Conservation (phyloP, 148 eudicot species). For the Rhododendron vialii region DNA sequence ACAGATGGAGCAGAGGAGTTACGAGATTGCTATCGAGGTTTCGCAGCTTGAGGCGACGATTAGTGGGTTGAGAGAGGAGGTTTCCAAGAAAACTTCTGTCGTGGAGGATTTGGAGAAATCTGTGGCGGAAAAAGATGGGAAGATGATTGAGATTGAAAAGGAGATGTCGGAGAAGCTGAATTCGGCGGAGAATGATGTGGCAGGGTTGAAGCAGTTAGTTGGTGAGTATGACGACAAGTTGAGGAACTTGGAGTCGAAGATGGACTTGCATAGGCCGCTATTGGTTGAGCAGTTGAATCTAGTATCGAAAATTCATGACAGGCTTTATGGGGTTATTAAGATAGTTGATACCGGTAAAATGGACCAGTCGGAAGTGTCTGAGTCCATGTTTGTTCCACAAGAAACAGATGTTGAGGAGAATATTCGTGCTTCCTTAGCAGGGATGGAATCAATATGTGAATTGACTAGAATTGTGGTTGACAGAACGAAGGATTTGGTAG, state of each 20-base stretch:
- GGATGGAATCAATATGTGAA: constrained; percentile 73
- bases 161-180: constrained; percentile 45
- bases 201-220: constrained; percentile 47
- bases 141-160: constrained; percentile 41
- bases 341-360: constrained; percentile 61
- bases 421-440: constrained; percentile 78
- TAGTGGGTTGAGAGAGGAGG: constrained; percentile 65
- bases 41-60: constrained; percentile 89
- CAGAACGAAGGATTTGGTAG: constrained; percentile 58
- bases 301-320: constrained; percentile 71
- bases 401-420: constrained; percentile 89
- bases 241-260: constrained; percentile 40
- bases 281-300: constrained; percentile 63
- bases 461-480: constrained; percentile 50
- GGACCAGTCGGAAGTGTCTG: constrained; percentile 67
- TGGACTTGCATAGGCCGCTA: constrained; percentile 70
- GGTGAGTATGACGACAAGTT: constrained; percentile 50
- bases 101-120: constrained; percentile 57
- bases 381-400: constrained; percentile 79
- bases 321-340: constrained; percentile 60
- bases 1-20: constrained; percentile 78
- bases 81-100: constrained; percentile 40
- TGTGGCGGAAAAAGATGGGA: constrained; percentile 57
- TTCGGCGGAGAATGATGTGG: constrained; percentile 44
- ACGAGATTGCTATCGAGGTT: constrained; percentile 94